Percentiles rank a stretch among this genome's conserved stretches.
Conservation (phyloP, 495 filamentous ascomycete species). For the Penicillium arizonense region DNA sequence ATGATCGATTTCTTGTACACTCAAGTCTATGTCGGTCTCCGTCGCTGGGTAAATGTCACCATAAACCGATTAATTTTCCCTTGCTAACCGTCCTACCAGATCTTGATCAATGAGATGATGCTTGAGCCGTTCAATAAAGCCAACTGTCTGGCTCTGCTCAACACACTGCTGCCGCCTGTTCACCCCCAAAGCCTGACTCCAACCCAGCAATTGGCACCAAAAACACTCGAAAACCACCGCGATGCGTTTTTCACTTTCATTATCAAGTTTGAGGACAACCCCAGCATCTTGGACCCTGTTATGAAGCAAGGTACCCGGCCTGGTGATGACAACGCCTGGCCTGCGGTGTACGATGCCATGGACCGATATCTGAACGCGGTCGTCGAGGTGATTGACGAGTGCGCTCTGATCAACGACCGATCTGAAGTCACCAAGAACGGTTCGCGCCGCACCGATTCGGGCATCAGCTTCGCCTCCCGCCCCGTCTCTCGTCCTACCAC, state of each 20-base stretch:
- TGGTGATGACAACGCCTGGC: slow-evolving; percentile 58
- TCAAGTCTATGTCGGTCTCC: slow-evolving; percentile 63
- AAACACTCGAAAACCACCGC: slow-evolving; percentile 57
- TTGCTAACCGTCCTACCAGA: slow-evolving; percentile 41
- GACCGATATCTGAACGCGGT: slow-evolving; percentile 59
- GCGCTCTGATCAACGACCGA: slow-evolving; percentile 47
- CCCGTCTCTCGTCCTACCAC: slow-evolving; percentile 16
- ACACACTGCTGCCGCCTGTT: slow-evolving; percentile 68
- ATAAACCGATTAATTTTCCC: background rate
- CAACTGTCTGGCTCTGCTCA: slow-evolving; percentile 74
- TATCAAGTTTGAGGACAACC: slow-evolving; percentile 56
- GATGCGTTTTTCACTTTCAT: slow-evolving; percentile 68
- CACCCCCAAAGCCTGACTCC: slow-evolving; percentile 45
- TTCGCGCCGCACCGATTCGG: slow-evolving; percentile 50
- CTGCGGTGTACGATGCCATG: slow-evolving; percentile 50
- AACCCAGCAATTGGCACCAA: slow-evolving; percentile 53
- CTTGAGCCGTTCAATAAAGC: slow-evolving; percentile 62
- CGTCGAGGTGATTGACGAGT: slow-evolving; percentile 63
- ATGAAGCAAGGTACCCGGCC: slow-evolving; percentile 50
- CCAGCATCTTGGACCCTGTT: slow-evolving; percentile 56
- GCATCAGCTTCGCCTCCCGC: slow-evolving; percentile 55
- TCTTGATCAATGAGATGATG: slow-evolving; percentile 68
- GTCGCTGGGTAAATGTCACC: slow-evolving; percentile 60
- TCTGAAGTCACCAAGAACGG: slow-evolving; percentile 39
- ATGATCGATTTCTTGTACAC: slow-evolving; percentile 63